Evolutionary conservation across 805 yeast species (phyloP), one percentile per base, ranked within the genome.

Genomic region (Pichia heedii): DNA sequence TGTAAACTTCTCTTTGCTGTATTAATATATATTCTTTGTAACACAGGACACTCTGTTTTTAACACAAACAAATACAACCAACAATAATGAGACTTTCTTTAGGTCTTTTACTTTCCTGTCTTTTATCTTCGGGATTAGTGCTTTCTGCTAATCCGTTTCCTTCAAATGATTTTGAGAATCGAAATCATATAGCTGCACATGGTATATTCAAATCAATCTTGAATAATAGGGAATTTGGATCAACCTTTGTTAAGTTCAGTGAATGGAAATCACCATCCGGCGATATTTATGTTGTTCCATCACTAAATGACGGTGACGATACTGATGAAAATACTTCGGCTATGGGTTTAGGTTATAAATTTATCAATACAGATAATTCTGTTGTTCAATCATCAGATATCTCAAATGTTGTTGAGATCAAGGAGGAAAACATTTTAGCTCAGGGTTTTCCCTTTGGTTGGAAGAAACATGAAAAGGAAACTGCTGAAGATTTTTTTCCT

Each of bases 361-460:
- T 49, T n/a, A 22, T 42, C 4, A 39, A 42, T 29, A 41, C 38
- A 3, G 46, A 50, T 8, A 37, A 44, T 8, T 40, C 50, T 2
- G 36, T 42, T 24, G 38, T 49, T 10, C 22, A 29, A 5, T 16
- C 39, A 9, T 22, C 19, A 3, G 45, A 47, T 16, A 9, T 44
- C 13, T 22, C 22, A 18, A 41, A 45, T 22, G 44, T 44, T 26
- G 39, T 30, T 5, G 29, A 50, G 22, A 50, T 61, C 11, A 46
- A 53, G 37, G 63, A 61, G 44, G 53, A 54, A 38, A 46, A 58
- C 40, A 49, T 61, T 32, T n/a, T 47, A 3, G 46, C 58, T 3
- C 30, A 50, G 45, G 63, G 63, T 2, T 61, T 60, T 36, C 65
- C 66, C 1, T 36, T 45, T 15, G 44, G 52, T 7, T 61, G 58